Conservation (phyloP, 2,329 filamentous ascomycete species). For the Cryphonectria carpinicola region DNA sequence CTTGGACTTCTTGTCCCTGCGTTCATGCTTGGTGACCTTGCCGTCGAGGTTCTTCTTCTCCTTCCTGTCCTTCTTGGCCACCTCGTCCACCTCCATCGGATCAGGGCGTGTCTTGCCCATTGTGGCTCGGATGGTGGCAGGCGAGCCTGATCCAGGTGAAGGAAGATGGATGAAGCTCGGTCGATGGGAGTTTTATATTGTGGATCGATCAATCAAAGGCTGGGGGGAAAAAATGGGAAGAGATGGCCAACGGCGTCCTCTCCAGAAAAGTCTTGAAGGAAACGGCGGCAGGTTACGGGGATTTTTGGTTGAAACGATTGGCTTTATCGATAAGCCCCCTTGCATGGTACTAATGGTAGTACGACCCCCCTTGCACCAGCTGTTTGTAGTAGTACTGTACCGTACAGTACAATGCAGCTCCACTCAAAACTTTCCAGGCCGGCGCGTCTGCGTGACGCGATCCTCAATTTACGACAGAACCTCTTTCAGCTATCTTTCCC, state of each 20-base stretch:
- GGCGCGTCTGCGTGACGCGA: constrained; percentile 29
- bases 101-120: constrained; percentile 23
- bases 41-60: constrained; percentile 30
- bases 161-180: neutral
- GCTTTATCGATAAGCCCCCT: constrained; percentile 4
- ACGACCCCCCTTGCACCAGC: too few relatives aligned
- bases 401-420: neutral
- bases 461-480: constrained; percentile 23
- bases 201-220: neutral
- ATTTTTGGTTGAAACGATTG: neutral
- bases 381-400: neutral
- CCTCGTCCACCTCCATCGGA: constrained; percentile 8
- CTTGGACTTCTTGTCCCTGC: constrained; percentile 24
- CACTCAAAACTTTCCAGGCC: constrained; percentile 20
- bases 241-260: neutral
- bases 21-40: constrained; percentile 25
- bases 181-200: neutral
- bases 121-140: neutral
- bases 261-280: neutral
- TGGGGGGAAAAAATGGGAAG: neutral
- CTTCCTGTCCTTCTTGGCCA: constrained; percentile 24
- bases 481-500: neutral
- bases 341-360: neutral
- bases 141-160: neutral
- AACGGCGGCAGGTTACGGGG: neutral